These are phyloP conservation scores for Andrographis paniculata DNA, from an alignment of 305 asterid species.

Conservation along the genomic window DNA sequence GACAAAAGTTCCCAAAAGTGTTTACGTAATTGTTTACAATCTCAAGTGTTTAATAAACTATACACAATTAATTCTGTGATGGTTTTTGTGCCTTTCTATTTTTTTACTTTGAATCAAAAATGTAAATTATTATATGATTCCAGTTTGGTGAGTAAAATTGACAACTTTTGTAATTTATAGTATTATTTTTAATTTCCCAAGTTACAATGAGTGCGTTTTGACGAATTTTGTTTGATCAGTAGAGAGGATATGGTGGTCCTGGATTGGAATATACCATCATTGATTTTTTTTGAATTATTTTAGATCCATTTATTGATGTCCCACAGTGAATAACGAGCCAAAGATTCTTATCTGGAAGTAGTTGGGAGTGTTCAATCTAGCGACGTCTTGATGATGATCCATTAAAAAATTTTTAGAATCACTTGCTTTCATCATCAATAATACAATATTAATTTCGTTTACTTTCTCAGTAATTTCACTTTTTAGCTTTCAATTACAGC, in stretches of 20 bases:
- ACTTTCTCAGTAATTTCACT: background rate
- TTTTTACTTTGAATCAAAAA: too few relatives aligned
- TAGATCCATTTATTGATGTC: conserved; percentile 26
- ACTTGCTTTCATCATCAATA: background rate
- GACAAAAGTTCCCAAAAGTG: too few relatives aligned
- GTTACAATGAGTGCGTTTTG: too few relatives aligned
- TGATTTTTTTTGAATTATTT: conserved; percentile 20
- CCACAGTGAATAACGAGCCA: conserved; percentile 11
- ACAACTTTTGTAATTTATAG: too few relatives aligned
- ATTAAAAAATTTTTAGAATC: conserved; percentile 5
- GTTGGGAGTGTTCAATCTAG: conserved; percentile 11
- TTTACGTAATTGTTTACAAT: too few relatives aligned
- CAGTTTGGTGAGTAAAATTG: too few relatives aligned
- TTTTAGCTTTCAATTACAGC: background rate
- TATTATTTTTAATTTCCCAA: too few relatives aligned
- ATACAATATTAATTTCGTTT: conserved; percentile 13
- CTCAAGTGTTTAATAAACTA: too few relatives aligned
- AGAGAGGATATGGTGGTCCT: background rate
- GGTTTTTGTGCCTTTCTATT: too few relatives aligned
- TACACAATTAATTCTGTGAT: too few relatives aligned
- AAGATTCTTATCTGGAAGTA: conserved; percentile 11
- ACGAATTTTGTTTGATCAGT: too few relatives aligned
- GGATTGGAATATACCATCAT: conserved; percentile 7
- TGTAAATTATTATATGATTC: too few relatives aligned
- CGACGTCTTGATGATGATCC: conserved; percentile 7